Evolutionary conservation across 495 filamentous ascomycete genomes (phyloP), one percentile per base, ranked within the genome.

Genomic region (Glutinoglossum americanum): DNA sequence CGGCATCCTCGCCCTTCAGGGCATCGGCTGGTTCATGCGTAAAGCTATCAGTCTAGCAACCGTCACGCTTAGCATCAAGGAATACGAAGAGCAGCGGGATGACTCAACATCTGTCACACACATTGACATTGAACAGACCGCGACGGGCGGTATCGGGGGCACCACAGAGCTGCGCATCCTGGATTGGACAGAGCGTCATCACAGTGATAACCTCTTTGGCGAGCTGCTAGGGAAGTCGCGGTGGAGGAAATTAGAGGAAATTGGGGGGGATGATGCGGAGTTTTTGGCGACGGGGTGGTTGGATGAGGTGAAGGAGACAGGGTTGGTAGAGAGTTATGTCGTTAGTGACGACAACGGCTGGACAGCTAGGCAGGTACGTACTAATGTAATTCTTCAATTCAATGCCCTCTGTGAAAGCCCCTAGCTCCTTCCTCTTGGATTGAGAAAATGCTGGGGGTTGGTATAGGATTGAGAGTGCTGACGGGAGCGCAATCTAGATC

Each of bases 161-260:
- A 83, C 83, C 25, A 73, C 74, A 30, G 89, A 95, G 70, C 67
- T 70, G 26, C 84, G 90, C 59, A 76, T 66, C 30, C 71, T 90
- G 1, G 86, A 96, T 74, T 81, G 78, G 76, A 60, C 61, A 33
- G 74, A 70, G 64, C 83, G 86, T 59, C 75, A 79, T 45, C 87
- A 92, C 70, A 68, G 67, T 27, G 90, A 96, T 70, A 77, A 80
- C 70, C 75, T 95, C 57, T 97, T 95, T 65, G 90, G 92, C 23
- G 69, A 69, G 13, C 70, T 94, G 45, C 67, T 69, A 23, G 88
- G 84, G 26, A 71, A 76, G 56, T 76, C 73, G 28, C 73, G 78
- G n/a, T 80, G 76, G 62, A 51, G 80, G 55, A 66, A 68, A 23
- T 56, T 67, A 5, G 58, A 33, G 0, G 62, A 64, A 1, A 28